phyloP scores from a whole-genome alignment of 768 basidiomycete species.

The Phylloporus arenicola region DNA sequence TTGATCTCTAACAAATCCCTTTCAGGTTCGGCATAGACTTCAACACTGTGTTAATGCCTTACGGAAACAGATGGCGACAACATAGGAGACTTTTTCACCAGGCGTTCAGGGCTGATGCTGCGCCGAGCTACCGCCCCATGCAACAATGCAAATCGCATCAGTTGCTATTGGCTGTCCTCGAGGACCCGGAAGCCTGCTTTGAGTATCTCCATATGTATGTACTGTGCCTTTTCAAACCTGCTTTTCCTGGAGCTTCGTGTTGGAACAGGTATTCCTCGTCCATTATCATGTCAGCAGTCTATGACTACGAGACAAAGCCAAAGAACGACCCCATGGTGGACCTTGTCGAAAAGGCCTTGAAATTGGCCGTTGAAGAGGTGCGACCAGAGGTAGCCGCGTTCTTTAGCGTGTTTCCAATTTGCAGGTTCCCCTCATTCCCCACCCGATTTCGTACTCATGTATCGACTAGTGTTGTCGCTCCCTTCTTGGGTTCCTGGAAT shows the following conservation, averaged over 20 bases:
- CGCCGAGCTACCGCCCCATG: no score
- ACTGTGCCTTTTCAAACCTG: background rate
- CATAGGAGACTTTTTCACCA: conserved; percentile 26
- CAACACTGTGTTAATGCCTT: conserved; percentile 27
- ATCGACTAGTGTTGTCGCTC: conserved; percentile 20
- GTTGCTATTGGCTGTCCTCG: no score
- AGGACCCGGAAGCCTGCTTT: no score
- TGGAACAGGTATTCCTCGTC: background rate
- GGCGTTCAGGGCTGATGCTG: no score
- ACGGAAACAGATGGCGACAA: conserved; percentile 32
- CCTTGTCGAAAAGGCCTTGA: background rate
- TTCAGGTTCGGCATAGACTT: conserved; percentile 29
- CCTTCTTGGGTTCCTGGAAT: conserved; percentile 29
- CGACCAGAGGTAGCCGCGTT: conserved; percentile 15
- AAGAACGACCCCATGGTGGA: background rate
- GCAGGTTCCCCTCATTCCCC: background rate
- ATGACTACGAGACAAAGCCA: background rate
- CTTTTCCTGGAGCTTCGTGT: background rate
- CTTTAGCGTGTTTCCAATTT: conserved; percentile 10
- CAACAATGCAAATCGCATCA: no score
- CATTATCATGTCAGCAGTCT: background rate
- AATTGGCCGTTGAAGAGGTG: conserved; percentile 7
- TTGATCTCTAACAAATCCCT: background rate
- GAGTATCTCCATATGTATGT: background rate
- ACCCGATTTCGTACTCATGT: conserved; percentile 5